Evolutionary conservation across 306 rosid genomes (phyloP).

Genomic region (Lupinus albus): DNA sequence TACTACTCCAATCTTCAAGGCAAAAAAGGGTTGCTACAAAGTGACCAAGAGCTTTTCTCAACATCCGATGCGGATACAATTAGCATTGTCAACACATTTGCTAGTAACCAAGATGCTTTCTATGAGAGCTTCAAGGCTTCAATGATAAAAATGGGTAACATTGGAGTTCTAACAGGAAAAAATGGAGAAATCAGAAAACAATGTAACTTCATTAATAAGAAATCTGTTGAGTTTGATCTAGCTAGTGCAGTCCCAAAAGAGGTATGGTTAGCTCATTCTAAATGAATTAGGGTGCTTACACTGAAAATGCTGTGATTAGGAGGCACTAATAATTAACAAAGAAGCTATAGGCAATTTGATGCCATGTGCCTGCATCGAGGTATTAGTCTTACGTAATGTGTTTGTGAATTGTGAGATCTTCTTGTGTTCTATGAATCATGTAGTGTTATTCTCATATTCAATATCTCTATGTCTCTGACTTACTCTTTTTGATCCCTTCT

Average conservation of each 20-base stretch:
- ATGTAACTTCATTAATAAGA: conserved; percentile 41
- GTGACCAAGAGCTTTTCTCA: conserved; percentile 49
- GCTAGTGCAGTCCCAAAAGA: neutral
- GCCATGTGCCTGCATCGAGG: neutral
- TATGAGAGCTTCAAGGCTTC: conserved; percentile 30
- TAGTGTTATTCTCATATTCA: neutral
- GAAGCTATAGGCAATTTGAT: neutral
- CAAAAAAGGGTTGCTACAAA: conserved; percentile 44
- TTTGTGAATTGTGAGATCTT: neutral
- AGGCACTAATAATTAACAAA: neutral
- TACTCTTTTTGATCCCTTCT: neutral
- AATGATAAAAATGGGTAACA: conserved; percentile 45
- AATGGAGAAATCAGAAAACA: conserved; percentile 44
- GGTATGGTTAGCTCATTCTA: conserved; percentile 31
- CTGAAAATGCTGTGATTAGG: no score
- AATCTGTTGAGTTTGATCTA: conserved; percentile 28
- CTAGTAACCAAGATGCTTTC: conserved; percentile 19
- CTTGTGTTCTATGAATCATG: neutral
- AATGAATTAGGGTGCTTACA: neutral
- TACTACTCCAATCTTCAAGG: conserved; percentile 44
- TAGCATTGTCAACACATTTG: conserved; percentile 20
- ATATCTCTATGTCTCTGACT: neutral
- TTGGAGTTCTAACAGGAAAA: conserved; percentile 31
- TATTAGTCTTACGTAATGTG: neutral
- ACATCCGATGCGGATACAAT: conserved; percentile 43